These are phyloP conservation scores for Beauveria sp. DNA, from an alignment of 2,329 filamentous ascomycete species.

Conservation along the genomic window DNA sequence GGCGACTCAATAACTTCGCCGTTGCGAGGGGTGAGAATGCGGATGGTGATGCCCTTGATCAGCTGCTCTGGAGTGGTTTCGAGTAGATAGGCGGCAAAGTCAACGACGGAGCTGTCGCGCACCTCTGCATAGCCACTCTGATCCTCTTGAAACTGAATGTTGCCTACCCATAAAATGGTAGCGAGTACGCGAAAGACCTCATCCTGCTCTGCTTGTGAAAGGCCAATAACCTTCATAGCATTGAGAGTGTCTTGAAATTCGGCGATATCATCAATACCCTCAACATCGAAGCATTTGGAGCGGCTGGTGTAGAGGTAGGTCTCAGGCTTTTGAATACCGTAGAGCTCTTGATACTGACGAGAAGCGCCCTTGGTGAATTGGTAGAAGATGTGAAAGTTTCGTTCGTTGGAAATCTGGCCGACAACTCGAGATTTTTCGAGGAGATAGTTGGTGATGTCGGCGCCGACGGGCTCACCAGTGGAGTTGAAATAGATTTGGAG, in stretches of 20 bases:
- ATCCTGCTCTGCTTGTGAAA: constrained; percentile 83
- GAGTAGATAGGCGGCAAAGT: constrained; percentile 89
- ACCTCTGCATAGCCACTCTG: constrained; percentile 84
- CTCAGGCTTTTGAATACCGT: constrained; percentile 84
- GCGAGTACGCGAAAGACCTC: constrained; percentile 94
- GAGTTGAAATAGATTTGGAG: constrained; percentile 93
- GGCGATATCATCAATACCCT: constrained; percentile 83
- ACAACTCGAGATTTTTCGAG: constrained; percentile 93
- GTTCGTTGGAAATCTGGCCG: constrained; percentile 88
- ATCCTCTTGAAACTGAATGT: constrained; percentile 84
- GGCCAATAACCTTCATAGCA: constrained; percentile 90
- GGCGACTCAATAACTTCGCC: constrained; percentile 66
- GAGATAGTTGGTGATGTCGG: constrained; percentile 96
- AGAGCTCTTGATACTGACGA: constrained; percentile 77
- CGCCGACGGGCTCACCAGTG: constrained; percentile 85
- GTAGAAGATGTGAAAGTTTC: constrained; percentile 99
- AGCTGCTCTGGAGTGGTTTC: constrained; percentile 77
- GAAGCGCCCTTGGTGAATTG: constrained; percentile 95
- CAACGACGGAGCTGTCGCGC: constrained; percentile 80
- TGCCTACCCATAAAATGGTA: constrained; percentile 88
- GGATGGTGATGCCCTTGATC: constrained; percentile 80
- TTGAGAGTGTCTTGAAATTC: constrained; percentile 87
- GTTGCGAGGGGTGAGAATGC: constrained; percentile 65
- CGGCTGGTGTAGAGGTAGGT: constrained; percentile 90
- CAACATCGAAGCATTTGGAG: constrained; percentile 91